phyloP scores from a whole-genome alignment of 345 rosid genomes.

The Punica granatum region DNA sequence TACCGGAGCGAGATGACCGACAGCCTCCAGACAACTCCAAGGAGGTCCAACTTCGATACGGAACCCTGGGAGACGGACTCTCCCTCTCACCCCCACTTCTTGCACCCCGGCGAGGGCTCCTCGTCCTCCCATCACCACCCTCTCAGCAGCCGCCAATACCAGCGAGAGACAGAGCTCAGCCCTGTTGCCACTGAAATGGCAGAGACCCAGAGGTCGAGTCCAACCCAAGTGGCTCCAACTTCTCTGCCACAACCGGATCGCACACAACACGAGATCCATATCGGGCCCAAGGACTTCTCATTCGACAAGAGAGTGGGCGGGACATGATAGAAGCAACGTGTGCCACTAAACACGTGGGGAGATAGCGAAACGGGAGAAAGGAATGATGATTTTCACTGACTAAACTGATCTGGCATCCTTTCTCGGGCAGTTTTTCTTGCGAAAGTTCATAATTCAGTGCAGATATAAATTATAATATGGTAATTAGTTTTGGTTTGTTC shows the following conservation, averaged over 20 bases:
- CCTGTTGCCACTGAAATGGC: not conserved
- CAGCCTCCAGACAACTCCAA: conserved; percentile 28
- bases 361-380: not conserved
- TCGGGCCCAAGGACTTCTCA: conserved; percentile 11
- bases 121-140: conserved; percentile 17
- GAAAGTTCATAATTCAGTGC: not conserved
- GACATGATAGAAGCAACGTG: not conserved
- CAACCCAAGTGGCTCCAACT: not conserved
- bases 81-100: conserved; percentile 19
- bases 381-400: not conserved
- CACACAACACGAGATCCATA: conserved; percentile 12
- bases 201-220: not conserved
- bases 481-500: not conserved
- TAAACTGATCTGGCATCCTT: not conserved
- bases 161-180: not conserved
- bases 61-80: conserved; percentile 28
- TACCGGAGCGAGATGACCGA: conserved; percentile 23
- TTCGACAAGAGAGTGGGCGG: conserved; percentile 9
- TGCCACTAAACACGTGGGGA: not conserved
- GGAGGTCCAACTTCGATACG: conserved; percentile 18
- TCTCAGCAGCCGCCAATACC: not conserved
- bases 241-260: not conserved
- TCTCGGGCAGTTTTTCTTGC: not conserved
- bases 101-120: conserved; percentile 13
- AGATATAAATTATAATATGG: not conserved